These are phyloP conservation scores for Gossypium stocksii DNA, from an alignment of 345 rosid genomes.

Conservation along the genomic window DNA sequence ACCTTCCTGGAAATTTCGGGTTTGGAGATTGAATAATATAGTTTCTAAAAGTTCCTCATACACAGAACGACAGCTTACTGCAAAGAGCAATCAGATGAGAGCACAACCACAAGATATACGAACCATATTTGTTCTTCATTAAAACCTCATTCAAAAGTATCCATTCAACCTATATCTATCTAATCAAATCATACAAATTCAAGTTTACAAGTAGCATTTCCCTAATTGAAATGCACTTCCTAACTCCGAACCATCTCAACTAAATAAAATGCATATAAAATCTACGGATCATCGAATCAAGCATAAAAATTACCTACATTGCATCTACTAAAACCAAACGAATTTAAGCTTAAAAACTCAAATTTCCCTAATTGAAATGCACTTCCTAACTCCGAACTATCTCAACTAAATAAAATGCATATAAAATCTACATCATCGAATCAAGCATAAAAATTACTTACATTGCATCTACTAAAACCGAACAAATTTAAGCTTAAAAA, in stretches of 20 bases:
- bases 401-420: neutral
- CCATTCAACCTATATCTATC: neutral
- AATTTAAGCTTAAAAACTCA: neutral
- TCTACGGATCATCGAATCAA: neutral
- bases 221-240: neutral
- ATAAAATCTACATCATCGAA: neutral
- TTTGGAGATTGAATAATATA: neutral
- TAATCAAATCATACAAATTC: neutral
- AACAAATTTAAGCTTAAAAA: neutral
- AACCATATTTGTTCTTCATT: neutral
- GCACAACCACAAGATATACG: neutral
- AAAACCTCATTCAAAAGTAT: neutral
- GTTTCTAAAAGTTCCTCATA: slow-evolving; percentile 1
- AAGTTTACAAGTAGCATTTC: neutral
- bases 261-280: neutral
- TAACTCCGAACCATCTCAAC: neutral
- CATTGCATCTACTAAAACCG: neutral
- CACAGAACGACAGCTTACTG: neutral
- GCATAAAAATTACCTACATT: neutral
- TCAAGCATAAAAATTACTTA: neutral
- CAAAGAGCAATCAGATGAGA: neutral
- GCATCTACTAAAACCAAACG: neutral
- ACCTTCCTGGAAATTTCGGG: neutral
- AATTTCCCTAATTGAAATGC: no score
- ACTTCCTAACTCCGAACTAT: neutral